These are phyloP conservation scores for Mycena floridula DNA, from an alignment of 768 basidiomycete genomes.

Conservation along the genomic window DNA sequence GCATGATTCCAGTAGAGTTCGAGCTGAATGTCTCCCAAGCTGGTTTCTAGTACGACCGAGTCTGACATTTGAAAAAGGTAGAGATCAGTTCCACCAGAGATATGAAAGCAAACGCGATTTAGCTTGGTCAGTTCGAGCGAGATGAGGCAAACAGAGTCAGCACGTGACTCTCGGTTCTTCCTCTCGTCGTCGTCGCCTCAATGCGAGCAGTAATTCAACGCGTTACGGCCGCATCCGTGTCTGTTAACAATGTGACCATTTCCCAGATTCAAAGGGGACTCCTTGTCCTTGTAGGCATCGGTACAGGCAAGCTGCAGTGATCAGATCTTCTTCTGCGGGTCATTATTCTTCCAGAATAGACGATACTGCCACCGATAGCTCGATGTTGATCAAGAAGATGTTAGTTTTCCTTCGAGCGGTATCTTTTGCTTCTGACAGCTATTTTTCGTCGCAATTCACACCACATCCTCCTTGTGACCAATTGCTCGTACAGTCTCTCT, in stretches of 20 bases:
- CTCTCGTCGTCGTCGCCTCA: neutral
- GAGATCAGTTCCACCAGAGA: too few species aligned
- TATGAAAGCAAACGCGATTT: too few species aligned
- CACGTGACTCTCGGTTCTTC: neutral
- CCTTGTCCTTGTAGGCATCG: conserved; percentile 89
- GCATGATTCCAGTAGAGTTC: conserved; percentile 95
- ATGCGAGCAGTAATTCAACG: conserved; percentile 89
- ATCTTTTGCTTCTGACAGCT: neutral
- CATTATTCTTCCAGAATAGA: conserved; percentile 40
- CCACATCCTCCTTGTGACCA: too few species aligned
- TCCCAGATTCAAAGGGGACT: conserved; percentile 81
- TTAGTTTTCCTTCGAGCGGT: conserved; percentile 23
- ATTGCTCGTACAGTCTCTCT: conserved; percentile 41
- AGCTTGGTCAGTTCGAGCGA: too few species aligned
- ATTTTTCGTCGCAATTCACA: conserved; percentile 6
- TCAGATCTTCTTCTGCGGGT: neutral
- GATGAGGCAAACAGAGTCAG: neutral
- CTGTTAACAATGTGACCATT: conserved; percentile 72
- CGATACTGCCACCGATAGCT: conserved; percentile 72
- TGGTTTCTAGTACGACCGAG: conserved; percentile 77
- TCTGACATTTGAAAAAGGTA: conserved; percentile 24
- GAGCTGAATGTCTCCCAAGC: conserved; percentile 77
- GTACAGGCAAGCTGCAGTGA: conserved; percentile 44
- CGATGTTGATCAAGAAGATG: conserved; percentile 80
- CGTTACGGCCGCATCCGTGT: conserved; percentile 79